A percentile compares a stretch with the other conserved stretches of the same genome.
phyloP scores from a whole-genome alignment of 768 basidiomycete genomes.

The Russula ochroleuca region DNA sequence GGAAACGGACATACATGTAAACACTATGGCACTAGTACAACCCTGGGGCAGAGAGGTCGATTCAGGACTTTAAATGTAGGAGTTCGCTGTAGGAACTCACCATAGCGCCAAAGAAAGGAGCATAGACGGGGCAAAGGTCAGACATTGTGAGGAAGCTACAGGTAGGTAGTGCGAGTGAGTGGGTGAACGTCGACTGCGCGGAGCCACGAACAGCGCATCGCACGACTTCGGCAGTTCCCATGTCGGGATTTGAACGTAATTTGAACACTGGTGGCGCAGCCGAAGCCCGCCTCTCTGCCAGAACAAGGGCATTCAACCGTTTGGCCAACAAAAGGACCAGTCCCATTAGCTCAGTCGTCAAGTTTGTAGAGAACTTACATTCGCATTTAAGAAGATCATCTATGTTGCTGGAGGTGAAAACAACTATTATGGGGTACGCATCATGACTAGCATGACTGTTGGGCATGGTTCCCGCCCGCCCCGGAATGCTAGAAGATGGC shows the following conservation, averaged over 20 bases:
- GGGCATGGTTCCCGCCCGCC: no score
- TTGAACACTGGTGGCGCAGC: neutral
- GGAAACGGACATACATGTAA: conserved; percentile 71
- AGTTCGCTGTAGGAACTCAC: conserved; percentile 42
- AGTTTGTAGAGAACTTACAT: no score
- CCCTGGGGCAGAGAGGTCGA: conserved; percentile 50
- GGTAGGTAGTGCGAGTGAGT: neutral
- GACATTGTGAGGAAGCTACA: conserved; percentile 43
- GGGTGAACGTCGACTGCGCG: conserved; percentile 10
- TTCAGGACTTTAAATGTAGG: neutral
- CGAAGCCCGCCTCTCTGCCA: no score
- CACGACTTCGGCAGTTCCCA: neutral
- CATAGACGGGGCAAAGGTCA: conserved; percentile 89
- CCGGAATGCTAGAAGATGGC: no score
- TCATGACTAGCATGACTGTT: no score
- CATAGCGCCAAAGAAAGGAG: conserved; percentile 98
- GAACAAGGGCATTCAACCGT: no score
- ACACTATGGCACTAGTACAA: conserved; percentile 94
- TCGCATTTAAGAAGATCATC: no score
- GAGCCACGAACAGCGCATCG: neutral
- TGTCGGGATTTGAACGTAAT: conserved; percentile 1
- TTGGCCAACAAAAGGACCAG: no score
- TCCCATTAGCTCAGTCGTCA: no score
- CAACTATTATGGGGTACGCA: no score
- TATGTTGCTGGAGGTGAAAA: no score